Base-by-base conservation (phyloP, 1,284 basidiomycete genomes). In the Leccinum griseonigrum region DNA sequence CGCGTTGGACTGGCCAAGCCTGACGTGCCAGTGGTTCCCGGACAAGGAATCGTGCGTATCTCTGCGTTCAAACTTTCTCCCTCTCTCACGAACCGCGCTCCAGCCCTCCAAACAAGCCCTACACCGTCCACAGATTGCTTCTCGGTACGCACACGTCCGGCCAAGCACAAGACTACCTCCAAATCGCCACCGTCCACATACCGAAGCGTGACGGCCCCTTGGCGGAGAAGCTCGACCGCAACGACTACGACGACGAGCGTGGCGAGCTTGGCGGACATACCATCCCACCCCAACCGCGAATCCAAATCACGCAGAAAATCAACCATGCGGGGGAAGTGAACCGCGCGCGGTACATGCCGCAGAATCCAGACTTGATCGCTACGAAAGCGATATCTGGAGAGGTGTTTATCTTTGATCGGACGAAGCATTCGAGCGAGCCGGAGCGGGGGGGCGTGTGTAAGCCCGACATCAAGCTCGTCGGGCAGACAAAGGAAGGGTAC, bases 1-100 rank as follows among this genome's bases (percentile, higher is more conserved):
- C 74, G 97, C 97, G 29, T 83, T 99, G 59, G 95, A 98, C 75
- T 99, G 97, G 97, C 97, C 97, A 16, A 95, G 91, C 70, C 76
- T 99, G 70, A 99, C 97, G 3, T 96, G 94, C 75, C 97, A 99
- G 79, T 99, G 97, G 97, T 94, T 99, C 75, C 97, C 97, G 1
- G 97, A 99, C 81, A 91, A 90, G 76, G 95, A 98, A 77, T 85
- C 85, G 94, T 95, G 70, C 71, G 91, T 80, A 34, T 31, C 22
- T 18, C 29, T 28, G 50, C 66, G 32, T 36, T 54, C 7, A 40
- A 57, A 54, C 9, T 11, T 53, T 54, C 8, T 0, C 43, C 26
- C 26, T 5, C 38, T 63, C 3, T 64, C 2, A 59, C 55, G 53
- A 58, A 56, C 54, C 16, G 5, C 29, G 14, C 55, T 31, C 9